phyloP scores from a whole-genome alignment of 208 protist genomes.

The Porcisia hertigi region DNA sequence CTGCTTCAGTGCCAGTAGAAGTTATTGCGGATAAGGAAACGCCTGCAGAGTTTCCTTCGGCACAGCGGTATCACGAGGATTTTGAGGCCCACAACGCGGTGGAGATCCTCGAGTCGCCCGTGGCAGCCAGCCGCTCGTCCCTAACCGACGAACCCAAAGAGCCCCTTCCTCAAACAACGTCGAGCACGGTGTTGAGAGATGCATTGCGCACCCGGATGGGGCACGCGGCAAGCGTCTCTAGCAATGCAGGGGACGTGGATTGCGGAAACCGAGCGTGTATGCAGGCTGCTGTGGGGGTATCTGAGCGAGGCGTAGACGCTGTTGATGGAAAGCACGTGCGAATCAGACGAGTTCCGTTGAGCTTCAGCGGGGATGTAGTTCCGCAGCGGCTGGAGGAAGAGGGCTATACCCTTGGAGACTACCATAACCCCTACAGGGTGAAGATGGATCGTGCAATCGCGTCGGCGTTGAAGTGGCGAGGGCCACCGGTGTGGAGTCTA shows the following conservation, averaged over 20 bases:
- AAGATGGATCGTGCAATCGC: background rate
- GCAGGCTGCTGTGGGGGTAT: background rate
- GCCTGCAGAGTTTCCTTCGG: background rate
- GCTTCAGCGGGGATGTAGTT: conserved; percentile 27
- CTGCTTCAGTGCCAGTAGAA: background rate
- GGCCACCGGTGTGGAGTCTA: conserved; percentile 1
- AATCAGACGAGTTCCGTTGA: background rate
- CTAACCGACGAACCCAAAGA: background rate
- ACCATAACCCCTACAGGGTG: conserved; percentile 20
- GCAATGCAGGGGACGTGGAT: background rate
- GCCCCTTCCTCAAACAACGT: background rate
- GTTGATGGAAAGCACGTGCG: background rate
- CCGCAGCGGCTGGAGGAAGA: conserved; percentile 21
- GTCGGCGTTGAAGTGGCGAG: conserved; percentile 20
- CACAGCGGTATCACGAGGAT: background rate
- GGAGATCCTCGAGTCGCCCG: background rate
- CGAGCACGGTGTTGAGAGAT: conserved; percentile 4
- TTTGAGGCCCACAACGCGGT: background rate
- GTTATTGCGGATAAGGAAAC: background rate
- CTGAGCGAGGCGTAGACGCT: background rate
- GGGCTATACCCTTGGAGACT: background rate
- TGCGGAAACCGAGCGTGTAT: background rate
- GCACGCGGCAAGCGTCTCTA: background rate
- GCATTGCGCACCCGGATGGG: background rate
- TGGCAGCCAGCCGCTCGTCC: background rate